These are phyloP conservation scores for Peniophora sp. DNA, from an alignment of 1,284 basidiomycete genomes.

Conservation along the genomic window DNA sequence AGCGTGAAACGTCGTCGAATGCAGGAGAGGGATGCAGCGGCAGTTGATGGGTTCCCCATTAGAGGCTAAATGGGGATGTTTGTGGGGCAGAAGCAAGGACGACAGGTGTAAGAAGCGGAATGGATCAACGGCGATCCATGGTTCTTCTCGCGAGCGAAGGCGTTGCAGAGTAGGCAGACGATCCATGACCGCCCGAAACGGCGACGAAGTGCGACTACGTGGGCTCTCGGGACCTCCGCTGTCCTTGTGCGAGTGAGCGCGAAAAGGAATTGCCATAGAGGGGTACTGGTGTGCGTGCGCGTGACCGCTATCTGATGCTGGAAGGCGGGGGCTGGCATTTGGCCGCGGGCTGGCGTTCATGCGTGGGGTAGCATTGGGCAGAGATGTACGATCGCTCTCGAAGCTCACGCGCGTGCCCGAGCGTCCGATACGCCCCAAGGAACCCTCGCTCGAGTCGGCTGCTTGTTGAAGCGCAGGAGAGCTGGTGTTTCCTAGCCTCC, in stretches of 20 bases:
- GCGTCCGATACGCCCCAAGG: constrained; percentile 19
- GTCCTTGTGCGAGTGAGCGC: constrained; percentile 5
- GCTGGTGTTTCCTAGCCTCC: constrained; percentile 14
- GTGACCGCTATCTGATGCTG: constrained; percentile 1
- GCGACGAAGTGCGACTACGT: constrained; percentile 34
- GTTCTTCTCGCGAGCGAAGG: constrained; percentile 33
- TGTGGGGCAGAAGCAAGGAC: background rate
- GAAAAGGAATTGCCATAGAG: background rate
- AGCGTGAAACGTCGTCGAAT: constrained; percentile 9
- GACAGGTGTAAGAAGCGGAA: constrained; percentile 5
- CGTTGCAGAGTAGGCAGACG: constrained; percentile 28
- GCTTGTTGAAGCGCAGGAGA: constrained; percentile 12
- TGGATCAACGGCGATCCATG: constrained; percentile 41
- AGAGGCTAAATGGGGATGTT: background rate
- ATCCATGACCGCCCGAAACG: constrained; percentile 27
- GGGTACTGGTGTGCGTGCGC: background rate
- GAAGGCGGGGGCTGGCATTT: constrained; percentile 3
- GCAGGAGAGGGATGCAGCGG: constrained; percentile 8
- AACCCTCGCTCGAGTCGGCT: constrained; percentile 17
- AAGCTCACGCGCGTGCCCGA: constrained; percentile 30
- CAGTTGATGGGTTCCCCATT: constrained; percentile 1
- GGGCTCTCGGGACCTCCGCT: constrained; percentile 14
- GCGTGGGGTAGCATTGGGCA: constrained; percentile 22
- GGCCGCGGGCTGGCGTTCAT: constrained; percentile 9
- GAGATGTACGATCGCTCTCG: constrained; percentile 28